Percentiles rank a stretch among this genome's conserved stretches.
Conservation (phyloP, 768 basidiomycete species). For the Exsudoporus frostii region DNA sequence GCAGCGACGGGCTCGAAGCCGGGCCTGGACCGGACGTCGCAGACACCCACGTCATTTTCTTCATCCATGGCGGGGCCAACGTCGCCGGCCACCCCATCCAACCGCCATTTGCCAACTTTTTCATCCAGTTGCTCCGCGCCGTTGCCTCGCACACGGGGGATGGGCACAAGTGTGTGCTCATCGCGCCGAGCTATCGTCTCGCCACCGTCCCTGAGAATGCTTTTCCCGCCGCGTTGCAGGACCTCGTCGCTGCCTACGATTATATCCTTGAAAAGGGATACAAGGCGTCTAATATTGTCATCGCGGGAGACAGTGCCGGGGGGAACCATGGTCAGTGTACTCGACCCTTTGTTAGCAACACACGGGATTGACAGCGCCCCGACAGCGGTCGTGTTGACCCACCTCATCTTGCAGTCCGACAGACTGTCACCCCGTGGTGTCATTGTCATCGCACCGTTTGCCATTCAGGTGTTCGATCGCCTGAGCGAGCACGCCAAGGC, state of each 20-base stretch:
- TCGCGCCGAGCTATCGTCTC: conserved; percentile 27
- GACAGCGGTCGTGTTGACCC: conserved; percentile 22
- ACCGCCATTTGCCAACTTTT: not conserved
- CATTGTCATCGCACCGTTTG: conserved; percentile 49
- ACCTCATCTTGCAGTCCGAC: conserved; percentile 49
- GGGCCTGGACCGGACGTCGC: not conserved
- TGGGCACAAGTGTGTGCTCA: conserved; percentile 6
- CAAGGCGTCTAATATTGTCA: conserved; percentile 13
- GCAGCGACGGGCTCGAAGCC: not conserved
- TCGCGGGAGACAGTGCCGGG: conserved; percentile 27
- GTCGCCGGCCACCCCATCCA: conserved; percentile 17
- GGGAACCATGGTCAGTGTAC: conserved; percentile 21
- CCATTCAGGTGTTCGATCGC: not conserved
- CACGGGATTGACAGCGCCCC: not conserved
- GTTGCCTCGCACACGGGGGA: not conserved
- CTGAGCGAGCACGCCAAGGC: conserved; percentile 1
- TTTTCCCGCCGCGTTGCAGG: conserved; percentile 24
- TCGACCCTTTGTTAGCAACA: no score
- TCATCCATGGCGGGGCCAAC: conserved; percentile 24
- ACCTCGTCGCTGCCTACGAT: conserved; percentile 25
- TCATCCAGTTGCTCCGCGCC: conserved; percentile 7
- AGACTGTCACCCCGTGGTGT: conserved; percentile 50
- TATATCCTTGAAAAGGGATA: conserved; percentile 25
- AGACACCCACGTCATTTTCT: conserved; percentile 19
- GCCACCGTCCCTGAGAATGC: conserved; percentile 21